Evolutionary conservation across 257 asterid species (phyloP).

Genomic region (Plantago ovata): DNA sequence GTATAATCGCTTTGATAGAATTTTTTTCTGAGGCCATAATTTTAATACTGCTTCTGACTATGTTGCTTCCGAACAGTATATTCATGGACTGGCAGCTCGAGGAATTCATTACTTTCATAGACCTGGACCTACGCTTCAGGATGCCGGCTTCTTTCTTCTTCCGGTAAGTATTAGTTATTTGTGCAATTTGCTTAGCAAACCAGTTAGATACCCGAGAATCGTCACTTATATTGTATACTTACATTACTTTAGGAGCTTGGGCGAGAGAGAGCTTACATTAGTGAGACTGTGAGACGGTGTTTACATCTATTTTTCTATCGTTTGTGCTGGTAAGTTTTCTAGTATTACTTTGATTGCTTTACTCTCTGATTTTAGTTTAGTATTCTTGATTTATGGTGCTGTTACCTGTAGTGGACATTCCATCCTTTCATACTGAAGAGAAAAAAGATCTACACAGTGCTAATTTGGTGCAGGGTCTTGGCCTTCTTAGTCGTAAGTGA

Average conservation of each 20-base stretch:
- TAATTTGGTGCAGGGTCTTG: slow-evolving; percentile 94
- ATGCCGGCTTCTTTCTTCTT: slow-evolving; percentile 68
- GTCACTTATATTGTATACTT: slow-evolving; percentile 14
- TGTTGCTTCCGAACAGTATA: slow-evolving; percentile 48
- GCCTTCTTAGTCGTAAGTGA: slow-evolving; percentile 82
- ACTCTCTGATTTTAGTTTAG: background rate
- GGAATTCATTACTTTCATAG: slow-evolving; percentile 91
- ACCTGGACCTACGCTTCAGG: slow-evolving; percentile 92
- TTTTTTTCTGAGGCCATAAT: background rate
- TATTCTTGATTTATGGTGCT: slow-evolving; percentile 15
- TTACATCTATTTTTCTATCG: slow-evolving; percentile 68
- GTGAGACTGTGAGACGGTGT: slow-evolving; percentile 85
- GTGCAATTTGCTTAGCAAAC: background rate
- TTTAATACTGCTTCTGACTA: slow-evolving; percentile 3
- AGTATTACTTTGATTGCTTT: background rate
- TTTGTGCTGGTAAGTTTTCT: slow-evolving; percentile 67
- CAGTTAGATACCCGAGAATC: background rate
- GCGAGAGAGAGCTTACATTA: slow-evolving; percentile 65
- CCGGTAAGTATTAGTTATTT: slow-evolving; percentile 26
- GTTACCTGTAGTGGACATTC: slow-evolving; percentile 85
- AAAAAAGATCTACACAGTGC: slow-evolving; percentile 84
- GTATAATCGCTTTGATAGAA: background rate
- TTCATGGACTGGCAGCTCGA: slow-evolving; percentile 90
- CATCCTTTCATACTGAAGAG: slow-evolving; percentile 89
- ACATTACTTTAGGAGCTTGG: slow-evolving; percentile 76